A percentile compares a stretch with the other conserved stretches of the same genome.
Evolutionary conservation across 75 land plant genomes (phyloP).

Genomic region (Cupressus sempervirens): DNA sequence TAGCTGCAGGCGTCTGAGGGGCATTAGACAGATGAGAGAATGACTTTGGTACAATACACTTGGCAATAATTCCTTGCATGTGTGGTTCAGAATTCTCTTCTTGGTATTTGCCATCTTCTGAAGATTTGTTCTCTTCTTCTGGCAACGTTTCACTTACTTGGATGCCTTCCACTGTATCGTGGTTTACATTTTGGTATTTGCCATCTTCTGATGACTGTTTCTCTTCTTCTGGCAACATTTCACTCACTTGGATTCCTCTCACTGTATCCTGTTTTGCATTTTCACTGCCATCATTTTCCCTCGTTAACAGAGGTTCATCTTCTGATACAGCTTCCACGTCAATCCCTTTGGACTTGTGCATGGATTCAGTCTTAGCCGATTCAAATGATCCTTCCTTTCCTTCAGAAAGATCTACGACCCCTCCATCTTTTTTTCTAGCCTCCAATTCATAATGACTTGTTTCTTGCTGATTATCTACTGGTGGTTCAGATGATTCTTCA

Average conservation of each 20-base stretch:
- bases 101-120: not conserved
- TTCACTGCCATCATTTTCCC: constrained; percentile 1
- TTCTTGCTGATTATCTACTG: not conserved
- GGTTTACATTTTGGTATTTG: not conserved
- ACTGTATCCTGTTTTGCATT: not conserved
- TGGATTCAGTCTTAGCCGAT: not conserved
- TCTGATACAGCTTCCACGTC: not conserved
- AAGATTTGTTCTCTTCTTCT: not conserved
- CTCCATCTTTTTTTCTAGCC: constrained; percentile 5
- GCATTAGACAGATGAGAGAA: not conserved
- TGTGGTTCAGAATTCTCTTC: constrained; percentile 1
- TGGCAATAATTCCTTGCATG: not conserved
- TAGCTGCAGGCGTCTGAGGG: not conserved
- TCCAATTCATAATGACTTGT: not conserved
- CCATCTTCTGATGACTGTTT: not conserved
- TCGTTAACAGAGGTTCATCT: not conserved
- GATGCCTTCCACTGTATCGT: not conserved
- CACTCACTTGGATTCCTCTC: not conserved
- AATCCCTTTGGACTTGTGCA: not conserved
- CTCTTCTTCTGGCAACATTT: not conserved
- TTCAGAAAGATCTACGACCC: not conserved
- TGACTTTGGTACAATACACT: not conserved
- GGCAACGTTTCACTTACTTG: not conserved
- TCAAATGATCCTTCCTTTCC: not conserved
- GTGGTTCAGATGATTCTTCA: not conserved